These are phyloP conservation scores for Jamesozyma piceae DNA, from an alignment of 805 yeast genomes.

Conservation along the genomic window DNA sequence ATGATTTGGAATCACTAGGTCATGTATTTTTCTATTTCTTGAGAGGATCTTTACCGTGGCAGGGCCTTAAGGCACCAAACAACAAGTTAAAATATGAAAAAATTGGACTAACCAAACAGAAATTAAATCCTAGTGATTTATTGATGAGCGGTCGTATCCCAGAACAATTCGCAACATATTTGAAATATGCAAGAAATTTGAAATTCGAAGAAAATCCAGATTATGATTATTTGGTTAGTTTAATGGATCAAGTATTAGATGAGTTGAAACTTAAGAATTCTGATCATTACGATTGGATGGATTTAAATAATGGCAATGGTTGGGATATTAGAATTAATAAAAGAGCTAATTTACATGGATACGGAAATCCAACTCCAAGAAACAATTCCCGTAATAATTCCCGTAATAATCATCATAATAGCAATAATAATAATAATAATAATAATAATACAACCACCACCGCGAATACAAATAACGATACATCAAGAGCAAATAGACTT, in stretches of 20 bases:
- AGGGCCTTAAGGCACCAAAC: conserved; percentile 95
- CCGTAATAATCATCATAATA: neutral
- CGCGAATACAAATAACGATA: neutral
- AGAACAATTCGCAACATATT: conserved; percentile 62
- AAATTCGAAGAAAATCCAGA: conserved; percentile 77
- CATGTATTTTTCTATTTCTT: conserved; percentile 93
- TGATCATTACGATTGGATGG: conserved; percentile 74
- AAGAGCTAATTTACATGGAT: conserved; percentile 74
- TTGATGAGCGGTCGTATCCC: conserved; percentile 52
- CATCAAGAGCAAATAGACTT: neutral
- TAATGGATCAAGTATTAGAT: conserved; percentile 51
- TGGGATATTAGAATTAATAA: conserved; percentile 72
- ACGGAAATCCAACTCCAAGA: conserved; percentile 59
- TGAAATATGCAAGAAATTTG: conserved; percentile 56
- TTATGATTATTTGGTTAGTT: conserved; percentile 53
- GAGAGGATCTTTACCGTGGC: conserved; percentile 96
- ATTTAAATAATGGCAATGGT: conserved; percentile 67
- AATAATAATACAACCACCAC: neutral
- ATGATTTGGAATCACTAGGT: conserved; percentile 92
- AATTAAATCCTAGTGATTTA: conserved; percentile 53
- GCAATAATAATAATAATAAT: conserved; percentile 2
- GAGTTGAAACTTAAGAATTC: conserved; percentile 53
- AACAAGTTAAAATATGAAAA: conserved; percentile 93
- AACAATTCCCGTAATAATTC: conserved; percentile 9
- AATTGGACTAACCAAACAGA: conserved; percentile 71